Conservation (phyloP, 345 rosid genomes). For the Ailanthus altissimus region DNA sequence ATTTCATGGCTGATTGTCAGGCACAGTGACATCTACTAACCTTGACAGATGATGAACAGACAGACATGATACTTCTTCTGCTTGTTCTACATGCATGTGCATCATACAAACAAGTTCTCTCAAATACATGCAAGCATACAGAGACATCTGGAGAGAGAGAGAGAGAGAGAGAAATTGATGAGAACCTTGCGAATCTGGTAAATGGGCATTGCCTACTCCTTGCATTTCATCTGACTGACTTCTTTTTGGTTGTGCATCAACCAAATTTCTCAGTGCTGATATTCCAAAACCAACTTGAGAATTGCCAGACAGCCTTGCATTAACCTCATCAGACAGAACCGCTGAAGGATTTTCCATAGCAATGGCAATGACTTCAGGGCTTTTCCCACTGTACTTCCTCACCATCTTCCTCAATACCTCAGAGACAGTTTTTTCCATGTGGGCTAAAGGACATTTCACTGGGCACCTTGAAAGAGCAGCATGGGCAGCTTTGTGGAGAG, state of each 20-base stretch:
- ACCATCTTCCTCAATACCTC: slow-evolving; percentile 91
- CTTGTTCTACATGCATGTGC: background rate
- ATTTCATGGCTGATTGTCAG: background rate
- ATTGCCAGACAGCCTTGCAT: slow-evolving; percentile 61
- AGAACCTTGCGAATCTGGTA: slow-evolving; percentile 46
- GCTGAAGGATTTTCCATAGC: slow-evolving; percentile 81
- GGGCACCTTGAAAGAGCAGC: slow-evolving; percentile 93
- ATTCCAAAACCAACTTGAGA: slow-evolving; percentile 54
- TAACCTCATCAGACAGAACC: slow-evolving; percentile 73
- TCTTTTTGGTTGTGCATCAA: slow-evolving; percentile 44
- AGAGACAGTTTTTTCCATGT: slow-evolving; percentile 87
- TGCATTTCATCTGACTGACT: slow-evolving; percentile 33
- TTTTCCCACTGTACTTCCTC: slow-evolving; percentile 89
- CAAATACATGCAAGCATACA: background rate
- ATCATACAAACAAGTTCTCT: background rate
- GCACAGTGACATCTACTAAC: background rate
- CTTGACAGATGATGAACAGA: background rate
- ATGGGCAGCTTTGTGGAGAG: slow-evolving; percentile 89
- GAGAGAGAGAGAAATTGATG: slow-evolving; percentile 17
- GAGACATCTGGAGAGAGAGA: background rate
- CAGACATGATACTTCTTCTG: background rate
- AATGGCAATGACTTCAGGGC: slow-evolving; percentile 88
- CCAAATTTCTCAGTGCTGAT: slow-evolving; percentile 55
- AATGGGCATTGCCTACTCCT: slow-evolving; percentile 30
- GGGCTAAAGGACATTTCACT: slow-evolving; percentile 76